Evolutionary conservation across 306 rosid species (phyloP).

Genomic region (Trifolium pratense): DNA sequence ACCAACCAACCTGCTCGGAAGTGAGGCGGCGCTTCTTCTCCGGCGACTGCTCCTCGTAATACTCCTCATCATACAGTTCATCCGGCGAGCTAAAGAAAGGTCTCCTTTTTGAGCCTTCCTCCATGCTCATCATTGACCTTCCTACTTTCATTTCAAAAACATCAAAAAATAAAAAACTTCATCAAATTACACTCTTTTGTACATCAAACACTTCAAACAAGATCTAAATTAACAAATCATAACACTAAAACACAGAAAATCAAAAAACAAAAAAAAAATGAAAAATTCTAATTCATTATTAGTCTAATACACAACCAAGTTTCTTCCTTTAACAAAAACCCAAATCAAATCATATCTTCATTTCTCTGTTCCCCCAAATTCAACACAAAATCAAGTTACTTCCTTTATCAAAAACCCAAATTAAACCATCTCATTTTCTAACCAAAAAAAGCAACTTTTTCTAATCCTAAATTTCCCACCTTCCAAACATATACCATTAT

Average conservation of each 20-base stretch:
- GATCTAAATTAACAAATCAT: neutral
- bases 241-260: neutral
- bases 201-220: conserved; percentile 15
- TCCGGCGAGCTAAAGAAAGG: conserved; percentile 83
- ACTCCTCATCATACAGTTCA: conserved; percentile 84
- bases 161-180: neutral
- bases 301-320: conserved; percentile 31
- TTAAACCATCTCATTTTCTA: neutral
- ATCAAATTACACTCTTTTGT: conserved; percentile 30
- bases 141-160: conserved; percentile 48
- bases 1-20: conserved; percentile 72
- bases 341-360: conserved; percentile 1
- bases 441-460: conserved; percentile 4
- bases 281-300: neutral
- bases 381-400: conserved; percentile 37
- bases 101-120: conserved; percentile 78
- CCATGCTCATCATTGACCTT: conserved; percentile 72
- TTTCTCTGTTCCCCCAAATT: neutral
- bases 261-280: neutral
- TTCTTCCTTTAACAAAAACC: conserved; percentile 39
- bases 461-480: conserved; percentile 14
- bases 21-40: conserved; percentile 99
- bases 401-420: conserved; percentile 32
- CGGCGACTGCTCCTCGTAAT: conserved; percentile 85
- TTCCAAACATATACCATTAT: conserved; percentile 31